Evolutionary conservation across 2,329 filamentous ascomycete species (phyloP).

Genomic region (Diaporthe sp.): DNA sequence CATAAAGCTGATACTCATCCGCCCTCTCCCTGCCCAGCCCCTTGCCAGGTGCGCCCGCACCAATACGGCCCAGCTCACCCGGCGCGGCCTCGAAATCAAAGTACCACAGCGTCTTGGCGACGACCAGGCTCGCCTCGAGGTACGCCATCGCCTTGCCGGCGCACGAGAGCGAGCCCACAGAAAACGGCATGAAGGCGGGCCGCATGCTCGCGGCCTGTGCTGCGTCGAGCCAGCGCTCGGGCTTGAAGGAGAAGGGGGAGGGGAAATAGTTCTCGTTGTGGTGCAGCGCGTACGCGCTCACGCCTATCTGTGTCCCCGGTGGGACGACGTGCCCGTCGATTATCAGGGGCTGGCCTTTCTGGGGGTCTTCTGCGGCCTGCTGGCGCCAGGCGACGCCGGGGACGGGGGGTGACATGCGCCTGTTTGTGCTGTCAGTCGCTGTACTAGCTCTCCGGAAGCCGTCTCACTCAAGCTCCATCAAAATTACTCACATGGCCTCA

Average conservation of each 20-base stretch:
- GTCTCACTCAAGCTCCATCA: neutral
- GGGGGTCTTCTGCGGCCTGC: slow-evolving; percentile 1
- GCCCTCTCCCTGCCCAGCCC: neutral
- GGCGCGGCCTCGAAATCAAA: slow-evolving; percentile 29
- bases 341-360: neutral
- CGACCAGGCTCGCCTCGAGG: slow-evolving; percentile 17
- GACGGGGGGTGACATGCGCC: neutral
- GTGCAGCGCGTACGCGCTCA: slow-evolving; percentile 59
- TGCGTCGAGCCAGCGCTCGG: slow-evolving; percentile 58
- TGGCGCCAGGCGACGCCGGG: slow-evolving; percentile 7
- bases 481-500: slow-evolving; percentile 27
- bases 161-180: neutral
- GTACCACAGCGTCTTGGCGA: slow-evolving; percentile 29
- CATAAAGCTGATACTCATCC: slow-evolving; percentile 34
- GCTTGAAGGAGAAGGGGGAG: slow-evolving; percentile 54
- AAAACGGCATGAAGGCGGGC: neutral
- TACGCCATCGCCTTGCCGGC: slow-evolving; percentile 31
- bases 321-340: slow-evolving; percentile 32
- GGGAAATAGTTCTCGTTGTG: slow-evolving; percentile 58
- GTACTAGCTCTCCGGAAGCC: neutral
- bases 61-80: neutral
- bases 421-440: neutral
- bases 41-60: neutral
- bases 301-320: slow-evolving; percentile 50
- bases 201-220: slow-evolving; percentile 42